A percentile compares a stretch with the other conserved stretches of the same genome.
phyloP scores from a whole-genome alignment of 129 eudicot genomes.

The Pseudognaphalium luteoalbum region DNA sequence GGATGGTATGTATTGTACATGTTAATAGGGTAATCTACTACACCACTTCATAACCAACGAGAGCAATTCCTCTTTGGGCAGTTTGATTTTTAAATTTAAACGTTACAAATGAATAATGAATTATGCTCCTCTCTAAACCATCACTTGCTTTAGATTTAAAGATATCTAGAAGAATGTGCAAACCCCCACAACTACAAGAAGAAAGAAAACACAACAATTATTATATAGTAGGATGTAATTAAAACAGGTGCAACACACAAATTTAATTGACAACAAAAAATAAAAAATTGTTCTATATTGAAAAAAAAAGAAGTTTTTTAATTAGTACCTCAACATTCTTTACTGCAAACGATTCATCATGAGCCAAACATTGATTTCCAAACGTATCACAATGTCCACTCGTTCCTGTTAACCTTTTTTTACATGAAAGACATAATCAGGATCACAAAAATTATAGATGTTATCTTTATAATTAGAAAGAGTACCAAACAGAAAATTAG shows the following conservation, averaged over 20 bases:
- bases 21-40: slow-evolving; percentile 6
- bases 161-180: slow-evolving; percentile 74
- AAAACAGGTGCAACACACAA: not conserved
- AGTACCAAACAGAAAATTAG: not conserved
- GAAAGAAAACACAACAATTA: not conserved
- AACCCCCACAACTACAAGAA: slow-evolving; percentile 91
- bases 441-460: not conserved
- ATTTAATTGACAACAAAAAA: not conserved
- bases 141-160: slow-evolving; percentile 21
- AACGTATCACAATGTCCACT: slow-evolving; percentile 93
- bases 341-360: slow-evolving; percentile 63
- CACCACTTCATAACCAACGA: slow-evolving; percentile 19
- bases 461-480: not conserved
- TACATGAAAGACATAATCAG: slow-evolving; percentile 13
- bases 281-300: not conserved
- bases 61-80: slow-evolving; percentile 3
- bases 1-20: not conserved
- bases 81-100: not conserved
- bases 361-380: slow-evolving; percentile 86
- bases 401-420: slow-evolving; percentile 68
- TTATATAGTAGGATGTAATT: not conserved
- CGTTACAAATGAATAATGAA: slow-evolving; percentile 23
- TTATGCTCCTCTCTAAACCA: slow-evolving; percentile 12
- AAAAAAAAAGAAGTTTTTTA: not conserved
- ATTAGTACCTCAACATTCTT: slow-evolving; percentile 85